phyloP scores from a whole-genome alignment of 768 basidiomycete genomes.

The Dentipellis fragilis region DNA sequence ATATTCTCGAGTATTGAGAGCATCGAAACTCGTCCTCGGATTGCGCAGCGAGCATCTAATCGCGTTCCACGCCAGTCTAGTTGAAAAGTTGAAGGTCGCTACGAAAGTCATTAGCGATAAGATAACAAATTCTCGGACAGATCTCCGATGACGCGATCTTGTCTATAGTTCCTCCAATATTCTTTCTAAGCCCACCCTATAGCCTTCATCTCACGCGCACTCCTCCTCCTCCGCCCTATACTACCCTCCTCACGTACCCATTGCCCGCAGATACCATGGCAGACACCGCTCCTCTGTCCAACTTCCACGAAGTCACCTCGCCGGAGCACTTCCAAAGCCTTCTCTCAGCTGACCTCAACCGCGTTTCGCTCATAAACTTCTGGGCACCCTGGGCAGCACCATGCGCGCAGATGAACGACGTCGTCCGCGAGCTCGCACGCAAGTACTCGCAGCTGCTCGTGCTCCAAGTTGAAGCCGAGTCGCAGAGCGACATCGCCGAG shows the following conservation, averaged over 20 bases:
- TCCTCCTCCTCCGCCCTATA: not conserved
- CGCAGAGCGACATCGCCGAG: conserved; percentile 74
- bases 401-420: conserved; percentile 81
- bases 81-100: too few relatives aligned
- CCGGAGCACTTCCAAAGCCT: conserved; percentile 64
- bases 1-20: too few relatives aligned
- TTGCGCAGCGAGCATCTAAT: too few relatives aligned
- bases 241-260: not conserved
- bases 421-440: conserved; percentile 62
- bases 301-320: conserved; percentile 43
- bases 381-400: conserved; percentile 93
- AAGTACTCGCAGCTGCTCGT: conserved; percentile 63
- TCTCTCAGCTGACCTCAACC: conserved; percentile 64
- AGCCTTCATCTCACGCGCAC: not conserved
- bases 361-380: conserved; percentile 86
- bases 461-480: conserved; percentile 78
- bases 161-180: not conserved
- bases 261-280: not conserved
- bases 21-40: too few relatives aligned
- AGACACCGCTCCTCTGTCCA: conserved; percentile 15
- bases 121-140: not conserved
- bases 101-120: not conserved
- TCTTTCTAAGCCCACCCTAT: not conserved
- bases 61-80: too few relatives aligned
- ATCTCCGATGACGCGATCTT: not conserved